These are phyloP conservation scores for Plantago lanceolata DNA, from an alignment of 305 asterid genomes.

Conservation along the genomic window DNA sequence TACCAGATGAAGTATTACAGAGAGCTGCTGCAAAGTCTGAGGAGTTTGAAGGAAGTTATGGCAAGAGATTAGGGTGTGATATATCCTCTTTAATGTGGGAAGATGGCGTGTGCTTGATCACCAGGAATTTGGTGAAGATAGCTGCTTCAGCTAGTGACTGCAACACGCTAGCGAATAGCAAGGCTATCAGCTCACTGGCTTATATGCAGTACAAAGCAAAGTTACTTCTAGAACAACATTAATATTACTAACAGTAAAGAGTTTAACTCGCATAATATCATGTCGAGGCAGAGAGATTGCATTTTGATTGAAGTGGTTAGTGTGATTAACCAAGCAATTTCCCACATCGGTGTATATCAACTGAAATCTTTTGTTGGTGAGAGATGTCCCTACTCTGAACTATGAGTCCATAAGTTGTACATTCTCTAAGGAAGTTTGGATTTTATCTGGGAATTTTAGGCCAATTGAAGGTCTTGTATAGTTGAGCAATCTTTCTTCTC, in stretches of 20 bases:
- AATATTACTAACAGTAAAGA: not conserved
- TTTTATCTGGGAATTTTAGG: not conserved
- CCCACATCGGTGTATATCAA: not conserved
- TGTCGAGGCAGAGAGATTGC: not conserved
- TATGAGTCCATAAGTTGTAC: not conserved
- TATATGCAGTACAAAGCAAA: conserved; percentile 52
- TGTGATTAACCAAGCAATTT: not conserved
- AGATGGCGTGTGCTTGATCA: conserved; percentile 34
- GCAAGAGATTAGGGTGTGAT: conserved; percentile 25
- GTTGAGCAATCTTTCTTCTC: not conserved
- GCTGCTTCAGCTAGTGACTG: conserved; percentile 17
- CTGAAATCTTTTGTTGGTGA: not conserved
- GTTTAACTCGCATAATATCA: not conserved
- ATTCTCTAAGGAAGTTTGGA: not conserved
- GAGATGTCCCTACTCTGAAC: not conserved
- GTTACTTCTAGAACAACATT: conserved; percentile 26
- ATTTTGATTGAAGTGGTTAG: not conserved
- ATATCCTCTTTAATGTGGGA: conserved; percentile 33
- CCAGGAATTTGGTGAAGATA: conserved; percentile 37
- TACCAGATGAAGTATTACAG: conserved; percentile 69
- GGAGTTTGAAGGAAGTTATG: conserved; percentile 68
- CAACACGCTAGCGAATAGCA: conserved; percentile 18
- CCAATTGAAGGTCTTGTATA: not conserved
- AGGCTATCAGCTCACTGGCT: conserved; percentile 29
- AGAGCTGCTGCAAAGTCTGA: conserved; percentile 70